phyloP scores from a whole-genome alignment of 2,329 filamentous ascomycete species.

The Colletotrichum viniferum region DNA sequence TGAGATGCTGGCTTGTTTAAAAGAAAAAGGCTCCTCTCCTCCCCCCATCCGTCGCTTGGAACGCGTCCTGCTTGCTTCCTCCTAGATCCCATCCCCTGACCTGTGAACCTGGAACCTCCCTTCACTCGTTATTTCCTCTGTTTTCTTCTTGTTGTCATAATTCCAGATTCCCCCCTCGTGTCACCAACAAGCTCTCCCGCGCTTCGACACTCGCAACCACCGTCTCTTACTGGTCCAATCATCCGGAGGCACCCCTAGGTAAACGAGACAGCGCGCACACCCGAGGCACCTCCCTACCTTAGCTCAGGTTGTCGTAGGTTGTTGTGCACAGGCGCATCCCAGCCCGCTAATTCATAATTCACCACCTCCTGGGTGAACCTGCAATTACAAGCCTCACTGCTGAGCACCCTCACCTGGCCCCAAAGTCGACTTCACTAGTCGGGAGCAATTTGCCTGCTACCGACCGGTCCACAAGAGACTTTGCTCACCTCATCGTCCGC shows the following conservation, averaged over 20 bases:
- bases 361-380: conserved; percentile 1
- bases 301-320: background rate
- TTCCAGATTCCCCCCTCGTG: background rate
- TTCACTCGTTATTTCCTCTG: conserved; percentile 8
- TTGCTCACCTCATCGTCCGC: background rate
- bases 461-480: background rate
- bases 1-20: conserved; percentile 3
- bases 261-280: background rate
- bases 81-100: conserved; percentile 11
- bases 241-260: conserved; percentile 10
- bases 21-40: conserved; percentile 15
- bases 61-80: background rate
- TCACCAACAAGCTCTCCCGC: background rate
- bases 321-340: conserved; percentile 11
- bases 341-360: conserved; percentile 6
- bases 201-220: background rate
- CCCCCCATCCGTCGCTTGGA: background rate
- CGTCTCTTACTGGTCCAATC: background rate
- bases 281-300: background rate
- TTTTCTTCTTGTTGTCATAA: background rate
- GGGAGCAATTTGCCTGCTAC: background rate
- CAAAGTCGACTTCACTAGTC: background rate
- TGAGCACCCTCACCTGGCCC: background rate
- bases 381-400: conserved; percentile 5
- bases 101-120: background rate